Base-by-base conservation (phyloP, 176 grass and related monocot species). In the Cocos nucifera region DNA sequence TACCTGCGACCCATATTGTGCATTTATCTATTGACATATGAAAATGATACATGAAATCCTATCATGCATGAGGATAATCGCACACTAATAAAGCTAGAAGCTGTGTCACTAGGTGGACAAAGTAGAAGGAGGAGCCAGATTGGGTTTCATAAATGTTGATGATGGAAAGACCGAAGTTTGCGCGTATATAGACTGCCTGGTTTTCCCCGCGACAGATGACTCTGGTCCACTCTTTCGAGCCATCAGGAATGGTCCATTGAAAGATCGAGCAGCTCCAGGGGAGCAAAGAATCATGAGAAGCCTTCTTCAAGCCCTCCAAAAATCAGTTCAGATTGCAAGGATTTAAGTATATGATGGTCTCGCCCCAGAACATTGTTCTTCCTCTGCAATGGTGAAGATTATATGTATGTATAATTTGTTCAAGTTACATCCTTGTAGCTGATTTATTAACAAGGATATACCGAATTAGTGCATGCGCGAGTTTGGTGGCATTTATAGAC, bases 281-380 rank as follows among this genome's bases (percentile, higher is more conserved):
- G 84, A 92, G 62, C 84, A 88, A 17, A 83, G 93, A 64, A 92
- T 98, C 61, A 98, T 86, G 85, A 79, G 76, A 39, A 98, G 84
- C 60, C 84, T 98, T 50, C 84, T 98, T 24, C 71, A 83, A 72
- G 94, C 94, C 5, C 84, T 98, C 18, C 77, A 98, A 60, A 89
- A 81, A 58, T 83, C 70, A 2, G 57, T 93, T 22, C 58, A 89
- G 22, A 83, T 92, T 50, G 82, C 94, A 0, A 86, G 27, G 70
- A n/a, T 78, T 51, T 88, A 75, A 77, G 22, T 8, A 44, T 14
- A 44, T 12, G 35, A 44, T 12, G 35, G 35, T 44, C 9, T 44
- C 10, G 2, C 35, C 35, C 12, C 12, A 12, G 1, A 44, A 44
- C 2, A 44, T 44, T 44, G 9, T 44, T 12, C 35, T 44, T 9